Evolutionary conservation across 371 early-diverging fungal species (phyloP), one percentile per base, ranked within the genome.

Genomic region (Haplosporangium sp.): DNA sequence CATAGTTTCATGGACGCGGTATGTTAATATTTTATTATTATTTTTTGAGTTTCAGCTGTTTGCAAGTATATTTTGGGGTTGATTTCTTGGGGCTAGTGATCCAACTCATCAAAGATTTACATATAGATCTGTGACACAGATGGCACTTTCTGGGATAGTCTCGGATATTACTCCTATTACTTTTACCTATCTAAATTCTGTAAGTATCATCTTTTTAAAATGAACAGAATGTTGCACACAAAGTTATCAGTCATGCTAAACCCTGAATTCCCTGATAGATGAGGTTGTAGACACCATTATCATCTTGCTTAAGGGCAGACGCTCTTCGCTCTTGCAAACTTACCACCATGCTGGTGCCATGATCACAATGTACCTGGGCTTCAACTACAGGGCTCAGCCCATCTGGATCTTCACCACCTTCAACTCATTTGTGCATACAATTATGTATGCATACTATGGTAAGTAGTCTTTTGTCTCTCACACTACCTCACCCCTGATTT

Each of bases 341-440:
- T 96, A 95, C 75, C 96, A 96, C 76, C 96, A 96, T 67, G 89
- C 94, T 15, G 96, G 96, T 50, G 96, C 96, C n/a, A 95, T 96
- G 76, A 85, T 95, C 73, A 91, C 93, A 57, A 89, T 87, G 88
- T 88, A 87, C 88, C 75, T 90, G 59, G 93, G 93, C 60, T 89
- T 91, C 79, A 89, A 91, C 69, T 92, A 88, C 73, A 83, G 86
- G 42, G 90, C 94, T 9, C 90, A 93, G 39, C 93, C 94, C 20
- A 92, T 93, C 82, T 94, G 94, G 89, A 90, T 95, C 72, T 95
- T 96, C 78, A 94, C 95, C 56, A 84, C 94, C 53, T 91, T 94
- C 84, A 96, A 96, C 86, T 95, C 95, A n/a, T 92, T 95, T 68
- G 92, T 96, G 59, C 97, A 96, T 82, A 92, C 96, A 63, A 86